Base-by-base conservation (phyloP, 2,329 filamentous ascomycete genomes). In the Trichophyton schoenleinii region DNA sequence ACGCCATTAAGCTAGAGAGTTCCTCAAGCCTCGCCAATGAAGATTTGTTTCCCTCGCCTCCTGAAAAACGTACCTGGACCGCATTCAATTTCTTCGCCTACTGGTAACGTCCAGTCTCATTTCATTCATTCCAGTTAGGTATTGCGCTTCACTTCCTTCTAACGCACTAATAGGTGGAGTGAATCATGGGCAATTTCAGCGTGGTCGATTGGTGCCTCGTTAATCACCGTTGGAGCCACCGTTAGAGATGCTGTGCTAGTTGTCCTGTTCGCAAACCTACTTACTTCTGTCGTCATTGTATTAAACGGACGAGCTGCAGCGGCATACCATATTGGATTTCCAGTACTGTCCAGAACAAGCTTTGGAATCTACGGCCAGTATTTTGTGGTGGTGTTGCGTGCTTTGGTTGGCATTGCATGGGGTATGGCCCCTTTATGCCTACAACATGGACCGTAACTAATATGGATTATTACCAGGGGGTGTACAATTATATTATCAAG, bases 181-280 rank as follows among this genome's bases (percentile, higher is more conserved):
- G 66, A 68, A 44, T 66, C 65, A 18, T 68, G 66, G 66, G 64
- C 63, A 20, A 64, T 68, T 28, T 63, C 65, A 34, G 67, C 66
- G 4, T 67, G 66, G 66, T 64, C 64, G 22, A 60, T 68, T 18
- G 66, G 66, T 25, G 63, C 66, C 2, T 62, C 66, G 6, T 34
- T 68, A 15, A 67, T 68, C 18, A 65, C 66, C 0, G 61, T 68
- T 9, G 66, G 66, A 6, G 66, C 66, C 28, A 64, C 65, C 0
- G 61, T 68, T 1, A 61, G 66, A 25, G 66, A 68, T 62, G 65
- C 66, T 0, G 22, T 68, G 8, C 60, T 67, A 5, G 64, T 68
- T 4, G 64, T 67, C 11, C 60, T 67, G 20, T 67, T 68, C 44
- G 66, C 65, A 7, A 67, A 68, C 31, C 13, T 68, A 3, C 46